Conservation (phyloP, 192 early-diverging fungal species). For the Entomortierella parvispora region DNA sequence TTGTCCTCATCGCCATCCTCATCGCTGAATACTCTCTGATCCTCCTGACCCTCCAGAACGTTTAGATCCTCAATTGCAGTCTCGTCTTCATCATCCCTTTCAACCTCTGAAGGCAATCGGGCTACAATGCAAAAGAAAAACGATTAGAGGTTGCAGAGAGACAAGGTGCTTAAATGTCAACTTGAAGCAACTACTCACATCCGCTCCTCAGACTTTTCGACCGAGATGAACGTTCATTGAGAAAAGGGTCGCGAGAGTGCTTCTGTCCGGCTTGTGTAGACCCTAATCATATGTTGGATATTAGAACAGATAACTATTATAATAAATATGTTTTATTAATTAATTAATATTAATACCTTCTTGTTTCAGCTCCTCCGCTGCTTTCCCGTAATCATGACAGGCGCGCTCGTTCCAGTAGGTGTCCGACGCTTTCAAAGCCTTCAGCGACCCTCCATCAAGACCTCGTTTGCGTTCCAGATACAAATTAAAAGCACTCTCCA, state of each 20-base stretch:
- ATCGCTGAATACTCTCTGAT: constrained; percentile 2
- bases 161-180: background rate
- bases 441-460: constrained; percentile 15
- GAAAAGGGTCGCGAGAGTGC: background rate
- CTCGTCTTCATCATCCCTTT: background rate
- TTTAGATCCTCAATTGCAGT: constrained; percentile 4
- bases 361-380: too few relatives aligned
- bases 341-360: too few relatives aligned
- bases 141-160: background rate
- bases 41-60: background rate
- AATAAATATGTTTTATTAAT: too few relatives aligned
- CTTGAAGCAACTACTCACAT: constrained; percentile 4
- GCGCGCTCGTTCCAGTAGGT: too few relatives aligned
- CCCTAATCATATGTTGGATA: too few relatives aligned
- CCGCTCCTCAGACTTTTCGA: constrained; percentile 3
- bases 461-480: constrained; percentile 22
- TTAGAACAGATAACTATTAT: too few relatives aligned
- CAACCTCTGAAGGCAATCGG: background rate
- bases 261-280: too few relatives aligned
- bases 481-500: constrained; percentile 15
- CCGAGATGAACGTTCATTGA: background rate
- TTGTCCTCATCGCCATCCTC: background rate
- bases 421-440: constrained; percentile 22
- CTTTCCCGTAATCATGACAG: too few relatives aligned
- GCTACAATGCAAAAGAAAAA: background rate